A percentile compares a stretch with the other conserved stretches of the same genome.
Conservation (phyloP, 257 asterid species). For the Ehretia macrophylla region DNA sequence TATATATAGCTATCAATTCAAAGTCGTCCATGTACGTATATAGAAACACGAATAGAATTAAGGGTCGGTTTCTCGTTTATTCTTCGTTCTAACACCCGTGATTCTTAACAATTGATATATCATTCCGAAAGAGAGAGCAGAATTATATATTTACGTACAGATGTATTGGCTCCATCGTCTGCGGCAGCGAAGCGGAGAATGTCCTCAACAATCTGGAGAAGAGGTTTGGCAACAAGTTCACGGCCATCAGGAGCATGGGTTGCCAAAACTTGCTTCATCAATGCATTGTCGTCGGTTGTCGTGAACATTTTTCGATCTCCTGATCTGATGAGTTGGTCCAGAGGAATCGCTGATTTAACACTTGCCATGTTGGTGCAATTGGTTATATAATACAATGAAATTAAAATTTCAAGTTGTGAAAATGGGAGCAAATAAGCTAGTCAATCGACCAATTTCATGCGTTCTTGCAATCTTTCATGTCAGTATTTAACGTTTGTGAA, state of each 20-base stretch:
- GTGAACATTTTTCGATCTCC: background rate
- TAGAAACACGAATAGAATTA: too few relatives aligned
- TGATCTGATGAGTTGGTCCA: too few relatives aligned
- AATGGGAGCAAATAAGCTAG: too few relatives aligned
- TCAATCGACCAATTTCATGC: too few relatives aligned
- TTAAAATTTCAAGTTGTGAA: too few relatives aligned
- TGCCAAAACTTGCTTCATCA: constrained; percentile 5
- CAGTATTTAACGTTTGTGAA: too few relatives aligned
- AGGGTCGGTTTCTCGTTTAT: too few relatives aligned
- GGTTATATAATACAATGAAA: too few relatives aligned
- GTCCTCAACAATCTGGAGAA: constrained; percentile 9
- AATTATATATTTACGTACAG: background rate
- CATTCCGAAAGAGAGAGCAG: background rate
- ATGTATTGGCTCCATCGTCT: background rate
- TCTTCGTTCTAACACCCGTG: too few relatives aligned
- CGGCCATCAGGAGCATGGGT: constrained; percentile 11
- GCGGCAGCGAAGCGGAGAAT: background rate
- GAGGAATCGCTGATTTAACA: too few relatives aligned
- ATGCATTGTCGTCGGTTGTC: constrained; percentile 3
- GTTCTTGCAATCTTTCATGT: too few relatives aligned
- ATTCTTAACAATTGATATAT: background rate
- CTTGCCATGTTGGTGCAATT: too few relatives aligned
- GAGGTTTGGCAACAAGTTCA: constrained; percentile 1
- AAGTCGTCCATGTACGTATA: background rate
- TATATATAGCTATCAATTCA: background rate